phyloP scores from a whole-genome alignment of 176 grass and related monocot species.

The Triticum aestivum region DNA sequence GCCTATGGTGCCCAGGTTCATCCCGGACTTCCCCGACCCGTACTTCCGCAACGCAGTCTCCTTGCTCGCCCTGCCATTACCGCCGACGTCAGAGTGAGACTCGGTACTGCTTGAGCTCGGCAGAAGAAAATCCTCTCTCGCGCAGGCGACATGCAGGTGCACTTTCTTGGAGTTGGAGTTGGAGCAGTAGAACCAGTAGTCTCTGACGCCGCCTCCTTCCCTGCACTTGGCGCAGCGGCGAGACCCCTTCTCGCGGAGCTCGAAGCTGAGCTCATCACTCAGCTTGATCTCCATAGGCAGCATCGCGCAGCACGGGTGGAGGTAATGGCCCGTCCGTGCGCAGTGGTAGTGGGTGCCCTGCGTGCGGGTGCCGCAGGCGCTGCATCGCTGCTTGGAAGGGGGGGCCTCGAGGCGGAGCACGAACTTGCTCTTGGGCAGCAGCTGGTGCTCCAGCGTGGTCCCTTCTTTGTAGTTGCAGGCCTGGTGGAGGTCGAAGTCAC shows the following conservation, averaged over 20 bases:
- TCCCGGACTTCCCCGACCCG: background rate
- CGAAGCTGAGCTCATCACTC: too few relatives aligned
- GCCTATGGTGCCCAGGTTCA: background rate
- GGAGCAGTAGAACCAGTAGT: background rate
- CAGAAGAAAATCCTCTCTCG: background rate
- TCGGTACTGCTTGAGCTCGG: too few relatives aligned
- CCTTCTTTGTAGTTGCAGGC: background rate
- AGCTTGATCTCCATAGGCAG: too few relatives aligned
- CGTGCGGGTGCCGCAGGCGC: too few relatives aligned
- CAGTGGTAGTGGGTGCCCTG: too few relatives aligned
- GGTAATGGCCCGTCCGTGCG: too few relatives aligned
- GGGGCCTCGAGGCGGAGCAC: background rate
- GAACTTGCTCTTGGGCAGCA: background rate
- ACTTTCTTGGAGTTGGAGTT: background rate
- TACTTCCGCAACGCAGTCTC: background rate
- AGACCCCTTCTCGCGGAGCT: too few relatives aligned
- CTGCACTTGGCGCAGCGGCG: background rate
- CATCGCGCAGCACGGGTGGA: too few relatives aligned
- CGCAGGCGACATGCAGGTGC: background rate
- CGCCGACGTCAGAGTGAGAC: background rate
- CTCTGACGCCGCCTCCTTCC: too few relatives aligned
- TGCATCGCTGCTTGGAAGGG: too few relatives aligned
- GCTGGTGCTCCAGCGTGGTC: background rate
- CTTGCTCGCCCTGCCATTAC: background rate
- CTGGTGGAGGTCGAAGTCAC: background rate